Percentiles rank a stretch among this genome's conserved stretches.
phyloP scores from a whole-genome alignment of 2,329 filamentous ascomycete genomes.

The Coleophoma crateriformis region DNA sequence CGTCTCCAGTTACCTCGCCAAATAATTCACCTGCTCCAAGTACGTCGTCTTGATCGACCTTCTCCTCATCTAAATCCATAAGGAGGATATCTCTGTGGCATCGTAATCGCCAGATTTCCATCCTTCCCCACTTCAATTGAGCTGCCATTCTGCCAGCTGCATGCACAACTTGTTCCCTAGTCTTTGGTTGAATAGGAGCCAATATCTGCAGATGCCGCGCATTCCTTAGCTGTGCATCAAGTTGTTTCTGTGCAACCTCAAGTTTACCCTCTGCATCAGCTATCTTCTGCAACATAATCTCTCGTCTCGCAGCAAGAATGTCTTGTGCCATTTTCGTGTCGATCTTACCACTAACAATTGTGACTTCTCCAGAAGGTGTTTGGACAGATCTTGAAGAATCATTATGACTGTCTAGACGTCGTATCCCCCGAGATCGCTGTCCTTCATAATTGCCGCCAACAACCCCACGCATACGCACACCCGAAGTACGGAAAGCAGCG shows the following conservation, averaged over 20 bases:
- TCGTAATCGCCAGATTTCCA: slow-evolving; percentile 87
- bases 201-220: slow-evolving; percentile 84
- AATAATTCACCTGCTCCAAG: slow-evolving; percentile 6
- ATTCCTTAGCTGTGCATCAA: slow-evolving; percentile 81
- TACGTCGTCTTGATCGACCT: slow-evolving; percentile 20
- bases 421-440: slow-evolving; percentile 66
- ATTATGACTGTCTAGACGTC: slow-evolving; percentile 51
- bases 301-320: slow-evolving; percentile 73
- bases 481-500: slow-evolving; percentile 86
- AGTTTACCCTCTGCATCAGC: slow-evolving; percentile 77
- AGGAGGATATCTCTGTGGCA: slow-evolving; percentile 86
- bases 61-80: slow-evolving; percentile 80
- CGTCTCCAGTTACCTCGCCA: slow-evolving; percentile 17
- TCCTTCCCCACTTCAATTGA: slow-evolving; percentile 87
- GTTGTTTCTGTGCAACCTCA: slow-evolving; percentile 63
- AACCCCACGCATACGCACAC: slow-evolving; percentile 84
- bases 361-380: slow-evolving; percentile 68
- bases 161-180: slow-evolving; percentile 78
- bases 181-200: slow-evolving; percentile 86
- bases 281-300: slow-evolving; percentile 81
- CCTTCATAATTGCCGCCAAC: slow-evolving; percentile 82
- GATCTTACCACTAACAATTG: slow-evolving; percentile 66
- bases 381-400: slow-evolving; percentile 55
- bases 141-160: slow-evolving; percentile 81
- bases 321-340: slow-evolving; percentile 82